Percentiles rank a stretch among this genome's conserved stretches.
These are phyloP conservation scores for Medicago ruthenica DNA, from an alignment of 306 rosid species.

Conservation along the genomic window DNA sequence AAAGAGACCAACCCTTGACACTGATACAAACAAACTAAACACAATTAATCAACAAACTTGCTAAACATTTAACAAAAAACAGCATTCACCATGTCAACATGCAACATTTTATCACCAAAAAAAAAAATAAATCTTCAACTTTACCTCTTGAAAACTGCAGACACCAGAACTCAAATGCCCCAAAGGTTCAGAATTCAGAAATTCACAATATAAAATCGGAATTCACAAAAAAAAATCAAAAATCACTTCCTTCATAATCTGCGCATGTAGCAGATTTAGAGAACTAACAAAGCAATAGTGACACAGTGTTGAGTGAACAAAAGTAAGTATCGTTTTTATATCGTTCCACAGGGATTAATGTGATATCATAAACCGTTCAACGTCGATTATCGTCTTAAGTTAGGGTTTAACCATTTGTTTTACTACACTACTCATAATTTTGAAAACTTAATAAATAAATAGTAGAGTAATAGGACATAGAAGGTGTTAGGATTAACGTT, in stretches of 20 bases:
- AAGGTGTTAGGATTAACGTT: too few relatives aligned
- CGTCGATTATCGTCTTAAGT: too few relatives aligned
- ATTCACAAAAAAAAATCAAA: slow-evolving; percentile 14
- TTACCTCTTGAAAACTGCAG: slow-evolving; percentile 76
- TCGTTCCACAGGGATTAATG: too few relatives aligned
- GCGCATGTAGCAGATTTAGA: not conserved
- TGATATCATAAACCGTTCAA: too few relatives aligned
- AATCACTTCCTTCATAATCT: not conserved
- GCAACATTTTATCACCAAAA: slow-evolving; percentile 9
- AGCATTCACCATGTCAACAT: slow-evolving; percentile 15
- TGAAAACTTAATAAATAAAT: too few relatives aligned
- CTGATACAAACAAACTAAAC: slow-evolving; percentile 4
- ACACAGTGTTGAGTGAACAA: too few relatives aligned
- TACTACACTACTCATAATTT: too few relatives aligned
- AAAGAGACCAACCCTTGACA: not conserved
- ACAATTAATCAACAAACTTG: slow-evolving; percentile 14
- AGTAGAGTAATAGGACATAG: too few relatives aligned
- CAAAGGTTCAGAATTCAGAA: not conserved
- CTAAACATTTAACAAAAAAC: not conserved
- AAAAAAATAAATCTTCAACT: not conserved
- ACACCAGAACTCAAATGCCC: slow-evolving; percentile 74
- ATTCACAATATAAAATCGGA: not conserved
- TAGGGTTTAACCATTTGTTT: too few relatives aligned
- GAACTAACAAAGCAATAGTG: not conserved
- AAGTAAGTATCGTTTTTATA: too few relatives aligned